These are phyloP conservation scores for Beauveria brongniartii DNA, from an alignment of 2,329 filamentous ascomycete species.

Conservation along the genomic window DNA sequence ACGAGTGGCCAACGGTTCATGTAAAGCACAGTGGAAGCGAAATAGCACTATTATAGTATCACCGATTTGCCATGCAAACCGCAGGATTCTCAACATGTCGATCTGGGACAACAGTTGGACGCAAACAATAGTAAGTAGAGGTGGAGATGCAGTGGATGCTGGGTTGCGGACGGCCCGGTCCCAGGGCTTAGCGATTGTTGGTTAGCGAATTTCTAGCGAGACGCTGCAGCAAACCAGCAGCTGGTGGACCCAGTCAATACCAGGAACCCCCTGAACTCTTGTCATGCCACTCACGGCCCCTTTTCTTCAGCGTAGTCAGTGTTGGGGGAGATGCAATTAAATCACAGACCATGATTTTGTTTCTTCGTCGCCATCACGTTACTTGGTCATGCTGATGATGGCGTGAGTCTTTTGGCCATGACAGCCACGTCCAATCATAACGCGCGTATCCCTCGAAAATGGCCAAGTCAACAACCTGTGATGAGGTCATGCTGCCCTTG, in stretches of 20 bases:
- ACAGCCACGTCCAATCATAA: conserved; percentile 1
- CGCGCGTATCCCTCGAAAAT: neutral
- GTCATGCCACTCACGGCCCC: conserved; percentile 1
- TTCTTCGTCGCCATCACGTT: neutral
- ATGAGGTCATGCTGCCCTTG: conserved; percentile 8
- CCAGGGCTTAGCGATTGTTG: conserved; percentile 9
- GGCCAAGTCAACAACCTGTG: conserved; percentile 1
- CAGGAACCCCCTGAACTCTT: neutral
- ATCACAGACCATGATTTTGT: neutral
- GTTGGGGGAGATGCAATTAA: neutral
- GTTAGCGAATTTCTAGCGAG: conserved; percentile 5
- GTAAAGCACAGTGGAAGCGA: too few relatives aligned
- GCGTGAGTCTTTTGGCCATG: neutral
- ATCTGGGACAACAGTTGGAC: neutral
- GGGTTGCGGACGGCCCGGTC: conserved; percentile 3
- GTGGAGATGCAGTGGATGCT: neutral
- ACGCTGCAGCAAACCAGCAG: neutral
- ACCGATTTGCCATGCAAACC: too few relatives aligned
- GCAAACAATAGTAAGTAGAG: neutral
- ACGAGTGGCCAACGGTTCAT: too few relatives aligned
- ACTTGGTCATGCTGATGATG: neutral
- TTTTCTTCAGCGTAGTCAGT: neutral
- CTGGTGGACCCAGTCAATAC: neutral
- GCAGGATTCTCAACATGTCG: too few relatives aligned
- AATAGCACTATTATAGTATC: too few relatives aligned